phyloP scores from a whole-genome alignment of 352 stramenopile genomes.

The Phytopythium vexans region DNA sequence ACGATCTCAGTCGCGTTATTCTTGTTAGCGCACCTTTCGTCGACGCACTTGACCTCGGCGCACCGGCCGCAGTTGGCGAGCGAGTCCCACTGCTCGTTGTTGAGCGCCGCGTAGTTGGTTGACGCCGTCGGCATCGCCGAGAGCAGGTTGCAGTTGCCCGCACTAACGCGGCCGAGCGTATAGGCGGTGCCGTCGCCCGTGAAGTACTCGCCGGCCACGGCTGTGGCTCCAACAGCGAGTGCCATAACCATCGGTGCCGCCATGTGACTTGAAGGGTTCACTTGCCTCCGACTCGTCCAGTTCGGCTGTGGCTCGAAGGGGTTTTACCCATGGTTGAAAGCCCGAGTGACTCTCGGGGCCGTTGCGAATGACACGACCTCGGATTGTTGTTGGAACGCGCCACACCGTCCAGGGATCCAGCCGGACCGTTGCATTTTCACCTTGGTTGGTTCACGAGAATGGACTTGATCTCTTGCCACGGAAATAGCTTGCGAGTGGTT shows the following conservation, averaged over 20 bases:
- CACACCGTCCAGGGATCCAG: too few relatives aligned
- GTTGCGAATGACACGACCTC: too few relatives aligned
- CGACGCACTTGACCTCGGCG: constrained; percentile 32
- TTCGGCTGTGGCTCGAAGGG: too few relatives aligned
- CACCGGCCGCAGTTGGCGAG: constrained; percentile 36
- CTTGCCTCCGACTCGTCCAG: too few relatives aligned
- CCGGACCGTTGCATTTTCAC: too few relatives aligned
- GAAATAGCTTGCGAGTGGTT: too few relatives aligned
- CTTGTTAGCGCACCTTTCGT: constrained; percentile 17
- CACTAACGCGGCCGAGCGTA: constrained; percentile 22
- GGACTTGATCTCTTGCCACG: too few relatives aligned
- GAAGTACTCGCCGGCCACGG: constrained; percentile 12
- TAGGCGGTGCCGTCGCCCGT: constrained; percentile 43
- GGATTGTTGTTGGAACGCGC: too few relatives aligned
- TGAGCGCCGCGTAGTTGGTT: constrained; percentile 47
- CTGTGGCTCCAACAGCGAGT: not conserved
- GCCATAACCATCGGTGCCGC: not conserved
- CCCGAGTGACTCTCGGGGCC: too few relatives aligned
- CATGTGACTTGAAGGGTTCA: too few relatives aligned
- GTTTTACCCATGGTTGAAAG: too few relatives aligned
- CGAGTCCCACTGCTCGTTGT: constrained; percentile 41
- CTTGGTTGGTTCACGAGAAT: too few relatives aligned
- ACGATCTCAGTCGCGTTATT: constrained; percentile 11
- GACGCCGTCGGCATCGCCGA: constrained; percentile 18
- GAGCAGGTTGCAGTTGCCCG: constrained; percentile 59